Conservation (phyloP, 768 basidiomycete species). For the Melanogaster broomeanus region DNA sequence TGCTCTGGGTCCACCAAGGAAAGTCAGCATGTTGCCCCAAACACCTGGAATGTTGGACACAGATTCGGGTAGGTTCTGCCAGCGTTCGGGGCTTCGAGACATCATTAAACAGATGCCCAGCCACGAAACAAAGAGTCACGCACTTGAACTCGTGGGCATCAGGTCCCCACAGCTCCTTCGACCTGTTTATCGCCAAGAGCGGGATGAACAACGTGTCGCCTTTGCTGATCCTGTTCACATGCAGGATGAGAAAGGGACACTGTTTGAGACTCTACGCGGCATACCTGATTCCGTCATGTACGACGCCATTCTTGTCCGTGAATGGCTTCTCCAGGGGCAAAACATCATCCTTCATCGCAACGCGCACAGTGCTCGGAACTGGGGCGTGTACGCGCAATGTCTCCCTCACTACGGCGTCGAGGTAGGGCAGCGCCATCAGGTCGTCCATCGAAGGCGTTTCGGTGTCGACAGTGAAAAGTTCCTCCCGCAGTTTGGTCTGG, state of each 20-base stretch:
- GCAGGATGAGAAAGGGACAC: no score
- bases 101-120: neutral
- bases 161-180: constrained; percentile 57
- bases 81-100: no score
- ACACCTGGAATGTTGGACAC: no score
- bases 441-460: constrained; percentile 68
- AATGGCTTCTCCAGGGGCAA: constrained; percentile 48
- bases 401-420: constrained; percentile 64
- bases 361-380: constrained; percentile 43
- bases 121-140: constrained; percentile 5
- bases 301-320: constrained; percentile 40
- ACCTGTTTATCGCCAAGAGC: constrained; percentile 51
- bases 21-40: no score
- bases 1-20: no score
- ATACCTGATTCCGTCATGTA: constrained; percentile 40
- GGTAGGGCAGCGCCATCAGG: constrained; percentile 60
- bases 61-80: no score
- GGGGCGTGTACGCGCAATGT: constrained; percentile 55
- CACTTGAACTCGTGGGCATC: constrained; percentile 61
- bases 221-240: constrained; percentile 38
- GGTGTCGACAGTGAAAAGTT: constrained; percentile 42
- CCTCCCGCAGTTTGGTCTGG: no score
- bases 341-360: constrained; percentile 50
- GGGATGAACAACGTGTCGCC: constrained; percentile 52
- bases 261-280: neutral